phyloP scores from a whole-genome alignment of 1,284 basidiomycete genomes.

The Prillingera fragicola region DNA sequence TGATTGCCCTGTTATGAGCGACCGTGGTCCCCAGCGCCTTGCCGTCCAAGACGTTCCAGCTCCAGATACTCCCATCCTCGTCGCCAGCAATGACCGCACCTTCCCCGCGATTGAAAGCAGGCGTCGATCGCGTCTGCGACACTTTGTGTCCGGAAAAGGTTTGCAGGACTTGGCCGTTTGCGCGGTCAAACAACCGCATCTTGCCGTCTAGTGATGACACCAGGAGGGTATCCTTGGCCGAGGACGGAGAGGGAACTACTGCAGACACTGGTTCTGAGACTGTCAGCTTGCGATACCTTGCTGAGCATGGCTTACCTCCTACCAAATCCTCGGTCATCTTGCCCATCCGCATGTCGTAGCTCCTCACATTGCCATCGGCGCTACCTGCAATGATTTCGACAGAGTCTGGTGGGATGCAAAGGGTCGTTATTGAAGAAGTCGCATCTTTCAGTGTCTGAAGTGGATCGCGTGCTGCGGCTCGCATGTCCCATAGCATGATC shows the following conservation, averaged over 20 bases:
- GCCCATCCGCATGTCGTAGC: slow-evolving; percentile 90
- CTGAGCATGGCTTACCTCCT: slow-evolving; percentile 58
- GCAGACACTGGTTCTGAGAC: slow-evolving; percentile 68
- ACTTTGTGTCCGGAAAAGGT: slow-evolving; percentile 67
- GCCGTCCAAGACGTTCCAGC: slow-evolving; percentile 88
- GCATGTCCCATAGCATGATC: slow-evolving; percentile 80
- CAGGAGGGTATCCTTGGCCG: slow-evolving; percentile 68
- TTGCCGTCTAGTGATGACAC: slow-evolving; percentile 77
- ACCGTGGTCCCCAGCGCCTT: slow-evolving; percentile 63
- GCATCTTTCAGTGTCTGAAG: slow-evolving; percentile 91
- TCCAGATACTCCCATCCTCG: slow-evolving; percentile 79
- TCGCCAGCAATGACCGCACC: slow-evolving; percentile 79
- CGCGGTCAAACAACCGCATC: slow-evolving; percentile 76
- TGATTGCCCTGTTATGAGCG: slow-evolving; percentile 71
- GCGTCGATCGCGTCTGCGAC: slow-evolving; percentile 63
- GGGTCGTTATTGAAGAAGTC: slow-evolving; percentile 76
- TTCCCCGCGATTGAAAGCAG: slow-evolving; percentile 78
- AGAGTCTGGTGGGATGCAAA: slow-evolving; percentile 56
- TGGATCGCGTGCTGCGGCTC: slow-evolving; percentile 70
- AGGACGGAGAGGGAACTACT: slow-evolving; percentile 55
- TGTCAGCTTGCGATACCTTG: not conserved
- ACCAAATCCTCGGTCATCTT: slow-evolving; percentile 81
- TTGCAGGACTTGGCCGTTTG: slow-evolving; percentile 74
- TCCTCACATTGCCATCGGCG: slow-evolving; percentile 83
- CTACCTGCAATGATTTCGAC: slow-evolving; percentile 72